Evolutionary conservation across 495 filamentous ascomycete species (phyloP).

Genomic region (Xylaria palmicola): DNA sequence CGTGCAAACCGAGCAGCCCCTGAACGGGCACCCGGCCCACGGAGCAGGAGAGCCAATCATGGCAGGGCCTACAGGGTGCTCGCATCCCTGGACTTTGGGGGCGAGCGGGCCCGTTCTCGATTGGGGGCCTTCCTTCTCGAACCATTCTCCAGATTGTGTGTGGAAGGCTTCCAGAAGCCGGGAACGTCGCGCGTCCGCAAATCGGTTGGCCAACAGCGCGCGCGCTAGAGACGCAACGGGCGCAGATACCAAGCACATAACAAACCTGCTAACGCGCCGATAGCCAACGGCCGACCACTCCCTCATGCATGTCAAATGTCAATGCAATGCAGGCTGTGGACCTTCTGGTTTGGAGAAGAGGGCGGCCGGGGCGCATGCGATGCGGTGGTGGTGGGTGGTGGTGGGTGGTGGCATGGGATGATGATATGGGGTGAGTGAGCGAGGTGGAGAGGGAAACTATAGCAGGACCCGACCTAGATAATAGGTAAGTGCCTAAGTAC

Average conservation of each 20-base stretch:
- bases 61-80: not conserved
- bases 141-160: not conserved
- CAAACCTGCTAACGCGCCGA: too few species aligned
- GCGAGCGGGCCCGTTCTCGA: not conserved
- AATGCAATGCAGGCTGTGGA: conserved; percentile 2
- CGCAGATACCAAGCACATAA: too few species aligned
- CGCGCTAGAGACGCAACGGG: too few species aligned
- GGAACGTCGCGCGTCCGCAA: conserved; percentile 1
- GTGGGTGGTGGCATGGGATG: not conserved
- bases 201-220: too few species aligned
- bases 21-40: not conserved
- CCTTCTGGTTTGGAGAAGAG: not conserved
- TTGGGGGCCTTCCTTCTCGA: conserved; percentile 12
- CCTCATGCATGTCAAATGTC: too few species aligned
- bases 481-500: too few species aligned
- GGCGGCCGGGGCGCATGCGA: not conserved
- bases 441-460: too few species aligned
- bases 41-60: not conserved
- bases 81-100: not conserved
- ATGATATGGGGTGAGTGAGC: too few species aligned
- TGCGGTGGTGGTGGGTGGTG: not conserved
- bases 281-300: too few species aligned
- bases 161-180: not conserved
- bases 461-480: too few species aligned
- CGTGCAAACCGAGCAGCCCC: not conserved